Evolutionary conservation across 73 alveolate genomes (phyloP).

Genomic region (Halteria grandinella): DNA sequence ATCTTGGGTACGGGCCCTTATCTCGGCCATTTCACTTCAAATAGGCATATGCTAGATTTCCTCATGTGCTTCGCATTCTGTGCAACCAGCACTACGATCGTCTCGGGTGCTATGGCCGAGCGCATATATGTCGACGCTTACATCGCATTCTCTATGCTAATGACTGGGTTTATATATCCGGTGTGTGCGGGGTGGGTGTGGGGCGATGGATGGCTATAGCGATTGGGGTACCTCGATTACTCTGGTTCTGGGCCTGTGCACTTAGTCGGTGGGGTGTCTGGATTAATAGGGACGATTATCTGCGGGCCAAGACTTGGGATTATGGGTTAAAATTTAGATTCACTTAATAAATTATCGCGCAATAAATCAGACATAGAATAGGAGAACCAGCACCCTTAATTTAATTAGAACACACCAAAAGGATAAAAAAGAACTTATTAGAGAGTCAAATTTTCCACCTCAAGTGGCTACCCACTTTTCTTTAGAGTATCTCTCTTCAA

Average conservation of each 20-base stretch:
- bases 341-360: neutral
- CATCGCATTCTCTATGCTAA: conserved; percentile 59
- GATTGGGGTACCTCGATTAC: conserved; percentile 58
- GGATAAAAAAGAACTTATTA: neutral
- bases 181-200: conserved; percentile 58
- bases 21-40: neutral
- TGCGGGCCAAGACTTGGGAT: conserved; percentile 66
- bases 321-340: conserved; percentile 4
- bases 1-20: conserved; percentile 10
- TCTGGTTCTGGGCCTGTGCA: conserved; percentile 74
- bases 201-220: conserved; percentile 71
- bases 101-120: conserved; percentile 76
- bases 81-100: conserved; percentile 72
- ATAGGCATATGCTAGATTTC: neutral
- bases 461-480: neutral
- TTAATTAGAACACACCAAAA: neutral
- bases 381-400: neutral
- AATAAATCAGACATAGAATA: conserved; percentile 11
- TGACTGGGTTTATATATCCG: conserved; percentile 77
- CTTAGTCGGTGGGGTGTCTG: conserved; percentile 73
- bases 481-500: neutral
- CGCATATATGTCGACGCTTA: conserved; percentile 62
- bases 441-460: neutral
- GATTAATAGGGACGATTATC: conserved; percentile 58
- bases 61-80: conserved; percentile 62